A percentile compares a stretch with the other conserved stretches of the same genome.
These are phyloP conservation scores for Vitis hybrid DNA, from an alignment of 177 flowering plant species.

Conservation along the genomic window DNA sequence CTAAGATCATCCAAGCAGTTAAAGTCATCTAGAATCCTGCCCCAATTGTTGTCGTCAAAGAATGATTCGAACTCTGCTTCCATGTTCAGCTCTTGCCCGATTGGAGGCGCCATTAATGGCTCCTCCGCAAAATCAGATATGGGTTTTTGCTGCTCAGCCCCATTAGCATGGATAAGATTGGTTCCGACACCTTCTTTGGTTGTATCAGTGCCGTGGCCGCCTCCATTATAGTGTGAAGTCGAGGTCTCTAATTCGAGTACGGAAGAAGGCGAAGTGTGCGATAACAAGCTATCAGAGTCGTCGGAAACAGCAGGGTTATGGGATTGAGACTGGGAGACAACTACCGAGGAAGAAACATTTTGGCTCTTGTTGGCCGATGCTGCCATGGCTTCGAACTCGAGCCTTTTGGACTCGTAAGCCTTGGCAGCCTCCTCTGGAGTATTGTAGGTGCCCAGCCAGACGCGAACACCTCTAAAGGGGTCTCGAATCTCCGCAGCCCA, in stretches of 20 bases:
- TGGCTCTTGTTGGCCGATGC: constrained; percentile 14
- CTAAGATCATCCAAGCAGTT: constrained; percentile 42
- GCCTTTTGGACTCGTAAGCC: constrained; percentile 58
- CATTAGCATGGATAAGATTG: neutral
- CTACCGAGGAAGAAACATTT: constrained; percentile 16
- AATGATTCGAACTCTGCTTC: constrained; percentile 46
- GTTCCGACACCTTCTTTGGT: constrained; percentile 7
- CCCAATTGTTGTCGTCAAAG: constrained; percentile 34
- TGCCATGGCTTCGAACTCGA: constrained; percentile 33
- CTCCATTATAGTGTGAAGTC: neutral
- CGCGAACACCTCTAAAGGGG: constrained; percentile 48
- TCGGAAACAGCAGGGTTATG: constrained; percentile 23
- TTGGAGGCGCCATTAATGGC: constrained; percentile 10
- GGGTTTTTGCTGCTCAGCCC: constrained; percentile 22
- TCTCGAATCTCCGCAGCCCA: constrained; percentile 97
- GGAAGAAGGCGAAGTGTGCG: constrained; percentile 53
- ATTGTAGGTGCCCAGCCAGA: constrained; percentile 86
- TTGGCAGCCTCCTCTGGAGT: constrained; percentile 72
- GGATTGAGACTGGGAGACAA: constrained; percentile 16
- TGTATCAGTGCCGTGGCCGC: neutral
- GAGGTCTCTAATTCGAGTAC: constrained; percentile 41
- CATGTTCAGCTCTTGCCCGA: constrained; percentile 19
- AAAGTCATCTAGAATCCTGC: constrained; percentile 30
- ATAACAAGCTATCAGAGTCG: constrained; percentile 32
- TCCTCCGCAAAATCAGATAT: constrained; percentile 23